Evolutionary conservation across 176 grass and related monocot genomes (phyloP), one percentile per base, ranked within the genome.

Genomic region (Elaeis guineensis): DNA sequence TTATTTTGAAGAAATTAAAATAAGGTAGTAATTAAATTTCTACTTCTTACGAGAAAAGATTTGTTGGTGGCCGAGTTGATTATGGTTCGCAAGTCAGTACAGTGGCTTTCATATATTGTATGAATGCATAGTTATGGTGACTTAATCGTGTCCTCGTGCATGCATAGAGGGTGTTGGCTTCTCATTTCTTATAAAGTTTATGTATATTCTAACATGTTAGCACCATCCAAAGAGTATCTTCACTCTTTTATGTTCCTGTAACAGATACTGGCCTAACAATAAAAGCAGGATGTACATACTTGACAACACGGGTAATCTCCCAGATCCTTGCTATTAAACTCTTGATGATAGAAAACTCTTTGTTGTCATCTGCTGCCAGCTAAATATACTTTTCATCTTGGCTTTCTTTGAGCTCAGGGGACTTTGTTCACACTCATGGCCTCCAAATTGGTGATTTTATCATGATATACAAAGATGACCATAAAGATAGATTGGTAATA

Each of bases 251-350:
- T 14, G 35, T 44, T 44, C 32, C 11, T 60, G 26, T 72, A 21
- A 55, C 73, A 98, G 93, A 63, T 98, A 85, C 64, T 98, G 88
- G 93, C 88, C 88, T 9, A 98, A 98, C 57, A 98, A 98, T 60
- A 89, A 83, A 63, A 90, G 93, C 74, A 98, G 84, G 73, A 98
- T 98, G 93, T 98, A 98, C 71, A 75, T 98, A 61, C 87, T 98
- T 59, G 93, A 92, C 74, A 98, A 92, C 73, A 89, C 93, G 5
- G 93, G 93, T 80, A 51, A 75, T 17, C 20, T 59, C 3, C 7
- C 5, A 26, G 25, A 3, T 21, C 17, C 23, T 48, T 9, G 63
- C 53, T 64, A 12, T 62, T 63, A 67, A 16, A 25, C 67, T 15
- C 50, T 50, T 23, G 48, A 12, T 19, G 19, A 8, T 63, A 65